Evolutionary conservation across 495 filamentous ascomycete species (phyloP), one percentile per base, ranked within the genome.

Genomic region (Aspergillus olivimuriae): DNA sequence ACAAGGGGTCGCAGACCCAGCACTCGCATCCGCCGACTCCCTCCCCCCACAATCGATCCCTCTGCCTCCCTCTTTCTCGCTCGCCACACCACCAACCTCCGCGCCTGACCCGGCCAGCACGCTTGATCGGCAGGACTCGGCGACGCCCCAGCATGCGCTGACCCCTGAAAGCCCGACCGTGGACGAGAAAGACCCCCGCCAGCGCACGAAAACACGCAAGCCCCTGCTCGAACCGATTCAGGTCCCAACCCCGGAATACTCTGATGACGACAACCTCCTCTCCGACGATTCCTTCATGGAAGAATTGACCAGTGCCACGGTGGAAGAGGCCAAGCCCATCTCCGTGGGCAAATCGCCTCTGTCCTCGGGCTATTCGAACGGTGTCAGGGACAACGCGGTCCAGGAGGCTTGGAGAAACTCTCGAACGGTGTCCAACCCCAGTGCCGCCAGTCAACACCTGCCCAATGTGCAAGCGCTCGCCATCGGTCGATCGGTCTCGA

Each of bases 221-320:
- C 58, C 60, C 41, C 49, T 63, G 44, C 53, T 81, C 16, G 78
- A 80, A 43, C 75, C 75, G 9, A 83, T 84, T 46, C 66, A 71
- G 48, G 61, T 73, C 0, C 70, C 64, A 32, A 78, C 76, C 17
- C 69, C 64, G 19, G 69, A 78, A 18, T 72, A 73, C 48, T 80
- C 81, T 2, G 75, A 83, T 48, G 77, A 80, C 52, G 77, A 75
- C 35, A 72, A 81, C 52, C 76, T 82, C 43, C 75, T 78, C 22
- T 90, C 86, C 5, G 87, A 94, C 60, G 88, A 95, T 61, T 87
- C 82, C 23, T 83, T 94, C 51, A 85, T 94, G 80, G 85, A 92
- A 45, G 88, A 95, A 69, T 69, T 95, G 39, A 85, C 85, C 49
- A 84, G 78, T 26, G 89, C 88, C 23, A 87, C 81, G 2, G 65